These are phyloP conservation scores for Xylaria sp. DNA, from an alignment of 2,329 filamentous ascomycete species.

Conservation along the genomic window DNA sequence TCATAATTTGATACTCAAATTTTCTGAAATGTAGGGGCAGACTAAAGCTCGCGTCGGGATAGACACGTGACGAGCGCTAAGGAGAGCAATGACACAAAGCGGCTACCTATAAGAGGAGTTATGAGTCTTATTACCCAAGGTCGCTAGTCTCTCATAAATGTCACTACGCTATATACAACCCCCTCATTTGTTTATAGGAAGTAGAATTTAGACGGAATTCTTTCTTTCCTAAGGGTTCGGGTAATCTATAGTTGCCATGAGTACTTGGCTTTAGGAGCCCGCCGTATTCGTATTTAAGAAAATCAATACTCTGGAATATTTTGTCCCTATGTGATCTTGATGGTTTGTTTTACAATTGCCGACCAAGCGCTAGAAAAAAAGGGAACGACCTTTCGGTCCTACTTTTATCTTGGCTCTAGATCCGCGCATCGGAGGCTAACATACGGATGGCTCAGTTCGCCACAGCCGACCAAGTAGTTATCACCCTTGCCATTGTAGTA, in stretches of 20 bases:
- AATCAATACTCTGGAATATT: neutral
- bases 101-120: neutral
- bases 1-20: neutral
- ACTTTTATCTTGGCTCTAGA: slow-evolving; percentile 17
- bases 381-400: slow-evolving; percentile 22
- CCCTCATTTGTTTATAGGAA: too few relatives aligned
- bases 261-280: too few relatives aligned
- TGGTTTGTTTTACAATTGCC: neutral
- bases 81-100: neutral
- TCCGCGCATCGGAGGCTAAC: neutral
- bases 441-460: slow-evolving; percentile 5
- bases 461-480: neutral
- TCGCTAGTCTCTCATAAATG: neutral
- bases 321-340: neutral
- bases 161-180: neutral
- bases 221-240: neutral
- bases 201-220: too few relatives aligned
- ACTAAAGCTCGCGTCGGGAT: neutral
- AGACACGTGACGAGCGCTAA: neutral
- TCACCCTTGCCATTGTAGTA: neutral
- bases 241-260: neutral
- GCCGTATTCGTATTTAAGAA: neutral
- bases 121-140: neutral
- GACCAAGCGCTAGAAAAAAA: neutral
- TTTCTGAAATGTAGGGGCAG: neutral